Percentiles rank a stretch among this genome's conserved stretches.
Conservation (phyloP, 164 flowering plant species). For the Macadamia tetraphylla region DNA sequence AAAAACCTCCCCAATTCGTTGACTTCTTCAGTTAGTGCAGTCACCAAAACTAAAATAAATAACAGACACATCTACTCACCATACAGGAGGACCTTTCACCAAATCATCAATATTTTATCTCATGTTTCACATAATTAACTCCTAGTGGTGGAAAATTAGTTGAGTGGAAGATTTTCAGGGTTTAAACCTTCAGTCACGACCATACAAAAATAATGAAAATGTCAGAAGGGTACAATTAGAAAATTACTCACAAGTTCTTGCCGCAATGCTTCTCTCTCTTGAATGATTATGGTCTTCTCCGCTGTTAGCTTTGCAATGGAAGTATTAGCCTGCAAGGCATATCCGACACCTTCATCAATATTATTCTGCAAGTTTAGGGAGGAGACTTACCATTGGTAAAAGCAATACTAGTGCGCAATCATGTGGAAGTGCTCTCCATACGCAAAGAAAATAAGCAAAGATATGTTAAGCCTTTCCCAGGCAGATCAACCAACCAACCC, state of each 20-base stretch:
- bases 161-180: neutral
- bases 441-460: no score
- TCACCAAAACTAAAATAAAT: no score
- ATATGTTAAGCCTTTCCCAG: no score
- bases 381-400: neutral
- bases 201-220: neutral
- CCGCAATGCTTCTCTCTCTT: conserved; percentile 41
- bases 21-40: no score
- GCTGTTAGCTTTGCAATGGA: conserved; percentile 50
- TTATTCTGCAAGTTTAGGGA: neutral
- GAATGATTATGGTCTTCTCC: conserved; percentile 36
- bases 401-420: neutral
- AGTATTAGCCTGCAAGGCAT: conserved; percentile 46
- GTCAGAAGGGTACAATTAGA: neutral
- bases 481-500: no score
- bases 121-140: no score
- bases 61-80: no score
- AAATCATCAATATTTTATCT: no score
- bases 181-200: neutral
- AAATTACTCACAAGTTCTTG: conserved; percentile 47
- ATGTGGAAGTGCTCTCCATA: no score
- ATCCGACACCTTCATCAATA: neutral
- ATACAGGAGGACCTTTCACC: no score
- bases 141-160: neutral
- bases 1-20: no score